Conservation (phyloP, 2,329 filamentous ascomycete genomes). For the Diaporthe longicolla region DNA sequence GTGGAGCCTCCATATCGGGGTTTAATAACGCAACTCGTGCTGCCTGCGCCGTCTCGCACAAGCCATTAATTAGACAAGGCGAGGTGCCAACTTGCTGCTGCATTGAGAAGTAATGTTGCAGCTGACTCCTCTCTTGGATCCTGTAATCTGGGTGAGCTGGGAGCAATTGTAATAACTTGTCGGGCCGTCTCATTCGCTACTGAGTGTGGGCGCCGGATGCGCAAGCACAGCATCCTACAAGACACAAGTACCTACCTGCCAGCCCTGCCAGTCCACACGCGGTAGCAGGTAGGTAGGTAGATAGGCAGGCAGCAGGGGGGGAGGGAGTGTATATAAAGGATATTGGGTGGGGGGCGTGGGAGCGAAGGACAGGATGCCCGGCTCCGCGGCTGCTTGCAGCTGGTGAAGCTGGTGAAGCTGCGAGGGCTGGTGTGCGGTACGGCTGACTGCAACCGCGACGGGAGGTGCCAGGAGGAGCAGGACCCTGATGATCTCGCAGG, state of each 20-base stretch:
- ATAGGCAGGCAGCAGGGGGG: neutral
- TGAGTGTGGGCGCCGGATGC: no score
- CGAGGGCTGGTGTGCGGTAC: neutral
- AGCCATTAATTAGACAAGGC: neutral
- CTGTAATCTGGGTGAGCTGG: constrained; percentile 4
- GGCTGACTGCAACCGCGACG: neutral
- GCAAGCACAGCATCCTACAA: no score
- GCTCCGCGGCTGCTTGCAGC: constrained; percentile 10
- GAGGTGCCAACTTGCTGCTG: neutral
- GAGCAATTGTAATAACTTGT: no score
- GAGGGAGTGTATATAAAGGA: neutral
- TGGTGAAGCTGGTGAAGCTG: neutral
- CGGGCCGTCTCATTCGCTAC: no score
- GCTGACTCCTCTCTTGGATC: neutral
- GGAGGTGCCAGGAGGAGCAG: constrained; percentile 30
- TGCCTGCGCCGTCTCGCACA: neutral
- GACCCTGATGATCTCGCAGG: constrained; percentile 40
- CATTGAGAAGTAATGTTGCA: constrained; percentile 18
- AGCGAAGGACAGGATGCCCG: constrained; percentile 1
- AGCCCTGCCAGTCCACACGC: no score
- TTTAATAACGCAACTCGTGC: constrained; percentile 30
- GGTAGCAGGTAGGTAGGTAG: neutral
- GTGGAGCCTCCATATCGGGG: constrained; percentile 16
- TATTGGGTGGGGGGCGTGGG: neutral
- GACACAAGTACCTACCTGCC: no score